A percentile compares a stretch with the other conserved stretches of the same genome.
These are phyloP conservation scores for Fraxinus albicans DNA, from an alignment of 305 asterid species.

Conservation along the genomic window DNA sequence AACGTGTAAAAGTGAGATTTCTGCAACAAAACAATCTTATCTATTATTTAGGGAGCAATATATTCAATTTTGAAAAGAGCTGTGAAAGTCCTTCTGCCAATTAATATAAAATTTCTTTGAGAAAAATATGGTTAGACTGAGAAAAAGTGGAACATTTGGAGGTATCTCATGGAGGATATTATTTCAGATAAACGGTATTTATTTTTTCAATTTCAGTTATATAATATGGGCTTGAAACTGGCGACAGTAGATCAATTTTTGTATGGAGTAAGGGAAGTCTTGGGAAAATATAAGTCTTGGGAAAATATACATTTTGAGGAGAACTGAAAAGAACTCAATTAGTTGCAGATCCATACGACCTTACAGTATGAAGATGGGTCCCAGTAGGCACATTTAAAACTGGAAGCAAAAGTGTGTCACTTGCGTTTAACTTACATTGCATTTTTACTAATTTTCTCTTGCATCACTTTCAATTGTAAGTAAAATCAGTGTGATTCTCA, in stretches of 20 bases:
- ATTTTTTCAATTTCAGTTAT: slow-evolving; percentile 8
- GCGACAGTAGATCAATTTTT: slow-evolving; percentile 1
- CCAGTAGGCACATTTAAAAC: neutral
- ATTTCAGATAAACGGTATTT: neutral
- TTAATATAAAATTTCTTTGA: neutral
- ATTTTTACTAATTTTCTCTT: neutral
- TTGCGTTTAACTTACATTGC: neutral
- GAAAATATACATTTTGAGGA: neutral
- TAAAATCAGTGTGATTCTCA: slow-evolving; percentile 3
- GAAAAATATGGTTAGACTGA: neutral
- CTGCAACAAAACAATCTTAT: slow-evolving; percentile 1
- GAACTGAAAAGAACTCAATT: neutral
- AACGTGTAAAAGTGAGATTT: neutral
- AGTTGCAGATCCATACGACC: slow-evolving; percentile 8
- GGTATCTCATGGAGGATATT: neutral
- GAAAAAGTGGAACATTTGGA: neutral
- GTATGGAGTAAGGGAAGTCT: slow-evolving; percentile 17
- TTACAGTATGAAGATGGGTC: slow-evolving; percentile 1
- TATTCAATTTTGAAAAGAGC: neutral
- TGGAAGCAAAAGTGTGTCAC: neutral
- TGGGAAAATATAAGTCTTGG: slow-evolving; percentile 9
- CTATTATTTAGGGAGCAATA: neutral
- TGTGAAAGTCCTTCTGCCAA: neutral
- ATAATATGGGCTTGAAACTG: slow-evolving; percentile 9
- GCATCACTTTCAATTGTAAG: neutral